Percentiles rank a stretch among this genome's conserved stretches.
phyloP scores from a whole-genome alignment of 306 rosid species.

The Heteromeles arbutifolia region DNA sequence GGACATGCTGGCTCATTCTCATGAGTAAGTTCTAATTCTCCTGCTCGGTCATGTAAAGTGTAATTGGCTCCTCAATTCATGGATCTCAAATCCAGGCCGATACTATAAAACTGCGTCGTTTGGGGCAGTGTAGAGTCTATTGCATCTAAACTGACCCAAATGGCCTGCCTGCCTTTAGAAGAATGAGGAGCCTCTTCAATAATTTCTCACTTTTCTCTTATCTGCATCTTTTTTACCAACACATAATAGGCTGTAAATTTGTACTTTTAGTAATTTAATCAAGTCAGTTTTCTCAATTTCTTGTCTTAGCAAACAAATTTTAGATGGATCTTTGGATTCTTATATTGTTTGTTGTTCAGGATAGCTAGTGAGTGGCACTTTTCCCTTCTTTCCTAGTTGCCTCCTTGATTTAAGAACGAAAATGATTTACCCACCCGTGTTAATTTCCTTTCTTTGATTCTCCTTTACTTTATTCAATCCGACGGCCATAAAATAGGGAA shows the following conservation, averaged over 20 bases:
- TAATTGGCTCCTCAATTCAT: conserved; percentile 1
- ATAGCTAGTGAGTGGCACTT: too few species aligned
- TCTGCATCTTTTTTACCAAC: background rate
- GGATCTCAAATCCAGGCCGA: background rate
- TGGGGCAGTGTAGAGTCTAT: background rate
- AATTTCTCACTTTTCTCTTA: background rate
- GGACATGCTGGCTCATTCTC: background rate
- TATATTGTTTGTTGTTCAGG: background rate
- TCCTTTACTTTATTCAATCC: too few species aligned
- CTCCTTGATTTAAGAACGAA: background rate
- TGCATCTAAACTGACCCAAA: background rate
- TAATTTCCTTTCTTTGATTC: too few species aligned
- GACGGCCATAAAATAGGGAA: too few species aligned
- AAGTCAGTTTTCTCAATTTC: background rate
- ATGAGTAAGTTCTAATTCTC: background rate
- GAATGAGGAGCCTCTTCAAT: too few species aligned
- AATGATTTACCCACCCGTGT: too few species aligned
- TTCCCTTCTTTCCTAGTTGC: background rate
- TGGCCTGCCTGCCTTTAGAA: background rate
- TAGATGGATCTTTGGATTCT: background rate
- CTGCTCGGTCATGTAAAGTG: background rate
- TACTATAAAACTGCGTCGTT: background rate
- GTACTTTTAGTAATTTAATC: background rate
- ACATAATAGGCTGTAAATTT: background rate
- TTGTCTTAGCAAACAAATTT: background rate